These are phyloP conservation scores for Boletus reticulatus DNA, from an alignment of 768 basidiomycete species.

Conservation along the genomic window DNA sequence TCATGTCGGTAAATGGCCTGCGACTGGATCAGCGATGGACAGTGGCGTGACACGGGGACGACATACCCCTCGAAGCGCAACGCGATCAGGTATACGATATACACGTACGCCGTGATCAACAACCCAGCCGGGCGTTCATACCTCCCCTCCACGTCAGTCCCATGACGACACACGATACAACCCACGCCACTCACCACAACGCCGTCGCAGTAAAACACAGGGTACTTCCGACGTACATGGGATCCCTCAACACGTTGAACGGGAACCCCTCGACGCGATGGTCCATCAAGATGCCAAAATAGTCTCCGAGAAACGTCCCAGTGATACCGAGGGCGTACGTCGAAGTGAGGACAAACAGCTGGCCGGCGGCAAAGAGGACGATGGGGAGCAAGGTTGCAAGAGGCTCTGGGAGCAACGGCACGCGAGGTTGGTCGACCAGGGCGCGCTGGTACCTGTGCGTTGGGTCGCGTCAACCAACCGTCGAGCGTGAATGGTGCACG, in stretches of 20 bases:
- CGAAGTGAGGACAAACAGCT: constrained; percentile 82
- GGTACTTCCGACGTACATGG: constrained; percentile 97
- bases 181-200: constrained; percentile 61
- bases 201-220: constrained; percentile 85
- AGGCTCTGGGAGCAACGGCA: constrained; percentile 63
- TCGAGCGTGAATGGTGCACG: constrained; percentile 27
- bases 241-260: constrained; percentile 88
- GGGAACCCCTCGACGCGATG: constrained; percentile 94
- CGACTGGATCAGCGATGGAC: not conserved
- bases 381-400: constrained; percentile 58
- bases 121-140: constrained; percentile 85
- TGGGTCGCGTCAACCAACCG: too few relatives aligned
- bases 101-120: constrained; percentile 76
- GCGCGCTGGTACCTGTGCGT: constrained; percentile 68
- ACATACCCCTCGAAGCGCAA: constrained; percentile 88
- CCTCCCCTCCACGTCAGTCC: constrained; percentile 42
- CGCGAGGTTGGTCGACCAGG: constrained; percentile 70
- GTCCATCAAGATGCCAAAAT: constrained; percentile 87
- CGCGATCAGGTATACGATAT: constrained; percentile 80
- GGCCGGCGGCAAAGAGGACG: constrained; percentile 66
- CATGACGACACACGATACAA: not conserved
- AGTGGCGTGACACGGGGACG: not conserved
- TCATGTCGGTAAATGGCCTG: constrained; percentile 81
- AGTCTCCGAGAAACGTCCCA: constrained; percentile 86
- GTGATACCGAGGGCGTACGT: constrained; percentile 92